Base-by-base conservation (phyloP, 1,284 basidiomycete genomes). In the Sutorius eximius region DNA sequence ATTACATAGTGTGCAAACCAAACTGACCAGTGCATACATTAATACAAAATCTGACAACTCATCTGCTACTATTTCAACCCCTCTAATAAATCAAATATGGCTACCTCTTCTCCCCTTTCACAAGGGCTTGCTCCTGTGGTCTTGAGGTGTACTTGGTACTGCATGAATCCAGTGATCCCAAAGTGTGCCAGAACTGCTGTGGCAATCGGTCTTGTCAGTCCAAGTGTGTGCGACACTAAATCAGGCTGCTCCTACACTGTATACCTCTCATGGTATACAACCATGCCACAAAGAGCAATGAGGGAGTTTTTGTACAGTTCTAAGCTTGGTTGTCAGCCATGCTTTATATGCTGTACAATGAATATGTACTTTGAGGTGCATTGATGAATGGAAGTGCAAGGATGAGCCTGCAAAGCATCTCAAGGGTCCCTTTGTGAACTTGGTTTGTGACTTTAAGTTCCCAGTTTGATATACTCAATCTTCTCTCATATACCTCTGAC, bases 161-260 rank as follows among this genome's bases (percentile, higher is more conserved):
- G 1, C 15, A 5, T 37, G 10, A 18, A 11, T 37, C 36, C 36
- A 6, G 36, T 37, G n/a, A 18, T 11, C 8, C 2, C 36, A 37
- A 37, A 37, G 36, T 18, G n/a, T 1, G 2, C 3, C 1, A 37
- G 36, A 16, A 37, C 36, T 2, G 8, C 18, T 1, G n/a, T 1
- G 0, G 9, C 36, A 18, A 37, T 37, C 2, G n/a, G 9, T 11
- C 9, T 6, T 4, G 15, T 18, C 1, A 8, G 13, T 12, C 24
- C 22, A 24, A 24, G 20, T 0, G 20, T 41, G 2, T 15, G 8
- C 1, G 13, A 41, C 1, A 1, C 15, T 2, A 8, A 20, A 22
- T 22, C 0, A 0, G 8, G 15, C 13, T 41, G 40, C 0, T 16
- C 40, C 15, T 41, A 0, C 1, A 18, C 13, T 1, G 8, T 24